phyloP scores from a whole-genome alignment of 2,329 filamentous ascomycete genomes.

The Aspergillus candidus region DNA sequence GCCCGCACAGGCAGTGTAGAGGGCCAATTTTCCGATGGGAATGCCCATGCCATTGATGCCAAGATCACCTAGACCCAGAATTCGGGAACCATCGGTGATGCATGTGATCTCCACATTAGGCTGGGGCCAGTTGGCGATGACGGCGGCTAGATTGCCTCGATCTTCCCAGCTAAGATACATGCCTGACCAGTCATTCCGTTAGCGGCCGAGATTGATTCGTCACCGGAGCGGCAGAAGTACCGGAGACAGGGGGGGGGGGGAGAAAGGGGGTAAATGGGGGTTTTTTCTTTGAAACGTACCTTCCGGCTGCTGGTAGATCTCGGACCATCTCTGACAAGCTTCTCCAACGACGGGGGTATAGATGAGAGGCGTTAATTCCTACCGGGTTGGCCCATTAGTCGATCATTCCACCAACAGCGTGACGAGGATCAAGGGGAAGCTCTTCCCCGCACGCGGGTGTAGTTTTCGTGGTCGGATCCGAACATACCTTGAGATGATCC shows the following conservation, averaged over 20 bases:
- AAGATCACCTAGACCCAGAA: conserved; percentile 83
- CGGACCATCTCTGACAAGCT: conserved; percentile 92
- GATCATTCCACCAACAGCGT: conserved; percentile 1
- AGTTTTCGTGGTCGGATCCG: conserved; percentile 6
- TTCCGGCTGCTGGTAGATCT: conserved; percentile 91
- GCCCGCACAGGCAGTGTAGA: conserved; percentile 93
- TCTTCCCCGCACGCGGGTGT: not conserved
- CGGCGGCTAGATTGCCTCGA: conserved; percentile 78
- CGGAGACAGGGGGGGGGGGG: too few relatives aligned
- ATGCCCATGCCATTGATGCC: conserved; percentile 98
- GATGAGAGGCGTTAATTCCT: conserved; percentile 46
- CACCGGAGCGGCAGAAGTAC: not conserved
- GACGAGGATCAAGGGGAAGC: not conserved
- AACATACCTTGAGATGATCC: conserved; percentile 40
- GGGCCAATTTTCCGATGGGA: conserved; percentile 88
- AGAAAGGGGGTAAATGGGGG: not conserved
- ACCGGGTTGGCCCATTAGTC: conserved; percentile 13
- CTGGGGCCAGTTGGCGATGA: conserved; percentile 91
- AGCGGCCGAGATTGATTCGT: conserved; percentile 22
- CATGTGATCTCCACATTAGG: conserved; percentile 88
- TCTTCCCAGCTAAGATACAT: conserved; percentile 96
- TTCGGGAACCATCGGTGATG: conserved; percentile 92
- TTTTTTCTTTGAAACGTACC: conserved; percentile 41
- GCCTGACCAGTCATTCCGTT: conserved; percentile 33
- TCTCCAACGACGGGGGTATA: conserved; percentile 65